These are phyloP conservation scores for Saturnispora halmiae DNA, from an alignment of 805 yeast species.

Conservation along the genomic window DNA sequence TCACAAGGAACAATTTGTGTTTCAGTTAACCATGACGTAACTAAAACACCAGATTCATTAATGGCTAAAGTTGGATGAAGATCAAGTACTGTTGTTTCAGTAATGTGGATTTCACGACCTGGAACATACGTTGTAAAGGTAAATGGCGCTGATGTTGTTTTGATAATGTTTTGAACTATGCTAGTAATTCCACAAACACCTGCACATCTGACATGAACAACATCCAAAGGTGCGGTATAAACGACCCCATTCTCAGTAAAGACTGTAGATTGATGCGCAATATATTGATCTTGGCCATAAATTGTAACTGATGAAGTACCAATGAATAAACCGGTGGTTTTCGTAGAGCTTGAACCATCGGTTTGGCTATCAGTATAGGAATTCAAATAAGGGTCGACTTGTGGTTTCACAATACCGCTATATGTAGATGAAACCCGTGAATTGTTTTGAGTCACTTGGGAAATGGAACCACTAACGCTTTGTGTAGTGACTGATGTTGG, in stretches of 20 bases:
- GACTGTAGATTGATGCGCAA: not conserved
- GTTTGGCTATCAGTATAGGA: too few relatives aligned
- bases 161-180: not conserved
- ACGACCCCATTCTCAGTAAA: not conserved
- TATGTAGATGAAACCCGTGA: too few relatives aligned
- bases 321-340: not conserved
- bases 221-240: conserved; percentile 2
- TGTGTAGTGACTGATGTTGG: too few relatives aligned
- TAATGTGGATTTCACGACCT: not conserved
- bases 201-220: conserved; percentile 1
- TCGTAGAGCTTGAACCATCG: not conserved
- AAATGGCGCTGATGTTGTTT: not conserved
- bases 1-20: conserved; percentile 3
- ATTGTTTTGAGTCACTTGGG: too few relatives aligned
- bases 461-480: too few relatives aligned
- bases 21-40: not conserved
- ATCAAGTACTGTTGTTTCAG: not conserved
- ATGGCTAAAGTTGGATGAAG: not conserved
- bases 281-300: conserved; percentile 1
- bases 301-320: not conserved
- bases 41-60: not conserved
- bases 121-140: conserved; percentile 1
- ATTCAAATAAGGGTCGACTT: too few relatives aligned
- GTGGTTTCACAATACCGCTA: too few relatives aligned
- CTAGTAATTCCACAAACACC: not conserved